Conservation (phyloP, 176 grass and related monocot genomes). For the Tillandsia leiboldiana region DNA sequence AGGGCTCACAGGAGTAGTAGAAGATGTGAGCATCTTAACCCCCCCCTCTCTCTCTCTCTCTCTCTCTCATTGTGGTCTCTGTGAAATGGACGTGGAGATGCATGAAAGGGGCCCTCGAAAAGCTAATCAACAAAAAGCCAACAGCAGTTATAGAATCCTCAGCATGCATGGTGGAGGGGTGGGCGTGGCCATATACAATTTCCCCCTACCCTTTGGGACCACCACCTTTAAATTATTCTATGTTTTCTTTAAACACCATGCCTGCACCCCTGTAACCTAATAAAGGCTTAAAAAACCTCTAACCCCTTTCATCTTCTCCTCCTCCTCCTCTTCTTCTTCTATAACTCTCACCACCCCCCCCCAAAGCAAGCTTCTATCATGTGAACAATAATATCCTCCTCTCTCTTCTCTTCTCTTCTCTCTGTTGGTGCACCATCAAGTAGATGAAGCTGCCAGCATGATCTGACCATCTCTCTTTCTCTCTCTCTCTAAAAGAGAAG, state of each 20-base stretch:
- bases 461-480: conserved; percentile 26
- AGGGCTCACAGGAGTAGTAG: not conserved
- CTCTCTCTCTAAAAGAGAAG: too few species aligned
- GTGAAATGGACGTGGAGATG: conserved; percentile 7
- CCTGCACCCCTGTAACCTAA: not conserved
- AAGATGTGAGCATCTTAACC: not conserved
- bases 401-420: not conserved
- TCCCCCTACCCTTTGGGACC: conserved; percentile 1
- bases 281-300: not conserved
- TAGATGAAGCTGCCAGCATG: conserved; percentile 77
- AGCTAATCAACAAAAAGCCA: not conserved
- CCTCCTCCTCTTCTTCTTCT: not conserved
- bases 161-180: not conserved
- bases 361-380: not conserved
- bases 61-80: not conserved
- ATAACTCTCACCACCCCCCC: not conserved
- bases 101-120: not conserved
- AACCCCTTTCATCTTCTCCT: not conserved
- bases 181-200: conserved; percentile 6
- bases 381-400: not conserved
- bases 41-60: not conserved
- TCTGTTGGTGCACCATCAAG: conserved; percentile 15
- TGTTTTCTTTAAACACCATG: not conserved
- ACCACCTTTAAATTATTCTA: conserved; percentile 1
- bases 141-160: not conserved